Conservation (phyloP, 2,329 filamentous ascomycete genomes). For the Metarhizium rileyi region DNA sequence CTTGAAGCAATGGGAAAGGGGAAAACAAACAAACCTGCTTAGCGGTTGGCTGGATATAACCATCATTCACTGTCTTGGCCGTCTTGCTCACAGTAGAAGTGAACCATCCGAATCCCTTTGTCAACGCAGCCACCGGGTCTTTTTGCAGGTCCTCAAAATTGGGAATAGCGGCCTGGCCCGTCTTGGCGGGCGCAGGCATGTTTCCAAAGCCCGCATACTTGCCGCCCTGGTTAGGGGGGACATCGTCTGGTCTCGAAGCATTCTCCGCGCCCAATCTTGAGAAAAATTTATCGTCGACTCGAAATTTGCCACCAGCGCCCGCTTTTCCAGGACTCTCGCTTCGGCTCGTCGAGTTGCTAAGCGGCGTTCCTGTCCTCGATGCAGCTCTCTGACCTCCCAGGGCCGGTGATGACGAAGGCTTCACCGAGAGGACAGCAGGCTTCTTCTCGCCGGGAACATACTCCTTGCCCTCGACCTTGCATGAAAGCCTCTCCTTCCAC, state of each 20-base stretch:
- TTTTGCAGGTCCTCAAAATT: constrained; percentile 82
- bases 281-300: constrained; percentile 82
- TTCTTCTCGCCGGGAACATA: constrained; percentile 68
- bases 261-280: constrained; percentile 77
- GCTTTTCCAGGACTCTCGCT: constrained; percentile 26
- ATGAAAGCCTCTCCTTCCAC: constrained; percentile 82
- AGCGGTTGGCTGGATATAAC: constrained; percentile 87
- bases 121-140: constrained; percentile 80
- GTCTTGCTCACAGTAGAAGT: constrained; percentile 78
- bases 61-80: constrained; percentile 82
- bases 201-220: constrained; percentile 90
- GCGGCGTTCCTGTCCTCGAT: constrained; percentile 30
- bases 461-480: constrained; percentile 79
- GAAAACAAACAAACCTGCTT: constrained; percentile 16
- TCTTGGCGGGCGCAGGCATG: constrained; percentile 46
- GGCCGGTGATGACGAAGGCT: constrained; percentile 20
- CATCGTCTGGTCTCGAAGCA: constrained; percentile 57
- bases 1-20: neutral
- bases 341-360: constrained; percentile 29
- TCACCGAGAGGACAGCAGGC: constrained; percentile 17
- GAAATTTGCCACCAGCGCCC: constrained; percentile 33
- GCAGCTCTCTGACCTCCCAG: constrained; percentile 24
- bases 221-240: constrained; percentile 84
- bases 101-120: constrained; percentile 93
- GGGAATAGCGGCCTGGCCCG: constrained; percentile 41